phyloP scores from a whole-genome alignment of 495 filamentous ascomycete species.

The Aspergillus ostianus region DNA sequence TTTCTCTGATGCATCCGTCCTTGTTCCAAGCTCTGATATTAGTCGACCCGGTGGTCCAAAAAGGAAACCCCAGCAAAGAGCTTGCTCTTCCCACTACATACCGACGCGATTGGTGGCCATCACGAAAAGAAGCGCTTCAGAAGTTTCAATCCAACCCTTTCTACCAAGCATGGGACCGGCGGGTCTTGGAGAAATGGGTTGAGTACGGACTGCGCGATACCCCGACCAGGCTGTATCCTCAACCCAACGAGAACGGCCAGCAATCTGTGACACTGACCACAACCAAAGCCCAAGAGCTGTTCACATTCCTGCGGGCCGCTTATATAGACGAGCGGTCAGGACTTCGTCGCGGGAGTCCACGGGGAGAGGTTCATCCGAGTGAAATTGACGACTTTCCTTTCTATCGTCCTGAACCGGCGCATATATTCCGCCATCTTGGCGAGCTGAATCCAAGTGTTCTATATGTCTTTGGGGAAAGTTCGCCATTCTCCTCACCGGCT shows the following conservation, averaged over 20 bases:
- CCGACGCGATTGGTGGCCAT: slow-evolving; percentile 61
- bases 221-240: slow-evolving; percentile 45
- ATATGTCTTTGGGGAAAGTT: slow-evolving; percentile 66
- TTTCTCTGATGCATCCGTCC: slow-evolving; percentile 67
- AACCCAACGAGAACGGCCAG: slow-evolving; percentile 25
- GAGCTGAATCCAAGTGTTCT: slow-evolving; percentile 63
- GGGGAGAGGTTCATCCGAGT: slow-evolving; percentile 25
- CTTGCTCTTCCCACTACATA: slow-evolving; percentile 36
- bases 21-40: slow-evolving; percentile 66
- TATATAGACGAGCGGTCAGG: slow-evolving; percentile 23
- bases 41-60: slow-evolving; percentile 68
- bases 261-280: slow-evolving; percentile 54
- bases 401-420: slow-evolving; percentile 62
- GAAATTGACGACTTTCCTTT: slow-evolving; percentile 47
- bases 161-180: slow-evolving; percentile 59
- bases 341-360: slow-evolving; percentile 11
- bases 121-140: slow-evolving; percentile 46
- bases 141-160: slow-evolving; percentile 52
- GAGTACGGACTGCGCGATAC: slow-evolving; percentile 53
- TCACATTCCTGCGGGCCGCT: slow-evolving; percentile 32
- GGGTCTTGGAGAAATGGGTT: slow-evolving; percentile 56
- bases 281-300: slow-evolving; percentile 59
- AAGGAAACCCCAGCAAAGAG: slow-evolving; percentile 9
- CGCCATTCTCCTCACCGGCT: slow-evolving; percentile 47
- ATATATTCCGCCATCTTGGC: slow-evolving; percentile 55